These are phyloP conservation scores for Chalciporus chontae DNA, from an alignment of 768 basidiomycete species.

Conservation along the genomic window DNA sequence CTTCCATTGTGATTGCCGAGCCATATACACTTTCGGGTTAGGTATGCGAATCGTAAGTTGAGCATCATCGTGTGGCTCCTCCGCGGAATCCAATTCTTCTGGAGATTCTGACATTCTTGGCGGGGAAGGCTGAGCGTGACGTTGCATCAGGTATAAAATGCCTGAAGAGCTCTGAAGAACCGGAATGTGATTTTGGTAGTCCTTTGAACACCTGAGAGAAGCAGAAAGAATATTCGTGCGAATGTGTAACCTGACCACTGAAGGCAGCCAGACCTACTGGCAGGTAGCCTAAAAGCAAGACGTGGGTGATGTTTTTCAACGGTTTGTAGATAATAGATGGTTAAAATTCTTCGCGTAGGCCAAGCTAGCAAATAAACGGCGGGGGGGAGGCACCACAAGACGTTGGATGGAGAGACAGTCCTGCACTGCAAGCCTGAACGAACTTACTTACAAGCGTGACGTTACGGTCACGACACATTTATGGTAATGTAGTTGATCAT, in stretches of 20 bases:
- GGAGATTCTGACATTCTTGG: slow-evolving; percentile 34
- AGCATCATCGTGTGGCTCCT: slow-evolving; percentile 44
- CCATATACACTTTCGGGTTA: slow-evolving; percentile 63
- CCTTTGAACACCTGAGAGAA: background rate
- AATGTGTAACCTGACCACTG: slow-evolving; percentile 1
- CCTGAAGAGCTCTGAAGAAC: background rate
- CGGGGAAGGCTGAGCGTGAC: slow-evolving; percentile 6
- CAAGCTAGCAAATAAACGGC: slow-evolving; percentile 9
- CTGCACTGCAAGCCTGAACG: slow-evolving; percentile 26
- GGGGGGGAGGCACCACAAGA: slow-evolving; percentile 10
- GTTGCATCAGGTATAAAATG: slow-evolving; percentile 17
- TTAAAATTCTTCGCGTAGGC: slow-evolving; percentile 6
- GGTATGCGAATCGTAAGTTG: slow-evolving; percentile 65
- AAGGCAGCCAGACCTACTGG: slow-evolving; percentile 14
- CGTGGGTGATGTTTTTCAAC: slow-evolving; percentile 3
- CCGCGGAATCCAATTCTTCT: slow-evolving; percentile 37
- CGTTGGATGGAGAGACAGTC: slow-evolving; percentile 25
- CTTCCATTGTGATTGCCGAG: slow-evolving; percentile 70
- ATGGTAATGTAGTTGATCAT: slow-evolving; percentile 33
- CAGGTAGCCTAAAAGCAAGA: slow-evolving; percentile 4
- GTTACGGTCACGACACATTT: slow-evolving; percentile 33
- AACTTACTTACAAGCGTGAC: slow-evolving; percentile 37
- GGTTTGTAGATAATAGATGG: slow-evolving; percentile 11
- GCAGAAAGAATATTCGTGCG: slow-evolving; percentile 8
- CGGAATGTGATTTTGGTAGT: slow-evolving; percentile 6